Conservation (phyloP, 257 asterid species). For the Nicotiana benthamiana region DNA sequence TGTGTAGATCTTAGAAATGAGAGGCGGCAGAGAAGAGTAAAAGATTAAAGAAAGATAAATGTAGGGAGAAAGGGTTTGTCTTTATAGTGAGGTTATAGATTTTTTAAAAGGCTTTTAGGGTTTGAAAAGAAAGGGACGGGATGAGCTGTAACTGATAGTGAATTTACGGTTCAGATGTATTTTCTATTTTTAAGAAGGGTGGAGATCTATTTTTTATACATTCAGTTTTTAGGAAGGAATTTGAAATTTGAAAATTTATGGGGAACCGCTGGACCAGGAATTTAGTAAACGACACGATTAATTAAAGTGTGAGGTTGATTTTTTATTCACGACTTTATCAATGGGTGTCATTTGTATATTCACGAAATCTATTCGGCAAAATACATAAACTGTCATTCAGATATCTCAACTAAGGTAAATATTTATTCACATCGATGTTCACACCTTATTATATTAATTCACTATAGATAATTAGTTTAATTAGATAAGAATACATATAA, state of each 20-base stretch:
- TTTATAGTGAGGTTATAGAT: not conserved
- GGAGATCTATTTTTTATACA: not conserved
- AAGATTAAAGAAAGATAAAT: not conserved
- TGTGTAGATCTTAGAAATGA: not conserved
- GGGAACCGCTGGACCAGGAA: not conserved
- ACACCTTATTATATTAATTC: too few species aligned
- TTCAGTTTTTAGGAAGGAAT: not conserved
- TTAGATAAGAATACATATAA: too few species aligned
- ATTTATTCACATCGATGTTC: too few species aligned
- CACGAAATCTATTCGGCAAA: too few species aligned
- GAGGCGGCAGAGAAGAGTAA: not conserved
- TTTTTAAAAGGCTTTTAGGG: not conserved
- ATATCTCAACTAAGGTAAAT: too few species aligned
- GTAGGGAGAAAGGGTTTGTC: not conserved
- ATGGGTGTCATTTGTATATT: not conserved
- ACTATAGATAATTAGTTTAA: too few species aligned
- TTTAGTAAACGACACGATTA: not conserved
- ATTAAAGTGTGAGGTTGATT: not conserved
- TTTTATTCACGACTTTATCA: not conserved
- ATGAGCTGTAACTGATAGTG: not conserved
- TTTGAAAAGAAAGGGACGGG: not conserved
- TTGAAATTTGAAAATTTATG: not conserved
- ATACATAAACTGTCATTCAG: too few species aligned
- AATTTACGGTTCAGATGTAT: not conserved
- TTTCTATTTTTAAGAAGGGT: not conserved